These are phyloP conservation scores for Aspergillus viridinutans DNA, from an alignment of 2,329 filamentous ascomycete species.

Conservation along the genomic window DNA sequence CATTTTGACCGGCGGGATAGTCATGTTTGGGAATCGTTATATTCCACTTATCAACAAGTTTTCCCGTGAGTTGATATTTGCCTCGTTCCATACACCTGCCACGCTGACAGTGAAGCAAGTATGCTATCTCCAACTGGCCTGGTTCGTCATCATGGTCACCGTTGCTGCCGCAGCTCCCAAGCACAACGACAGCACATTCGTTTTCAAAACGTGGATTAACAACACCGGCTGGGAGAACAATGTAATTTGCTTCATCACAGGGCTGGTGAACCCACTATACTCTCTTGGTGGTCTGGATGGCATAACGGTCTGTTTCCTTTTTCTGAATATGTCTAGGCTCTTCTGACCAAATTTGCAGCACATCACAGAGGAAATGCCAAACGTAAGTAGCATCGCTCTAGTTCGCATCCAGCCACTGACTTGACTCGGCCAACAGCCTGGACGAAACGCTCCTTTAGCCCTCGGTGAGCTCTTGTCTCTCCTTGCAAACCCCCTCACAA, in stretches of 20 bases:
- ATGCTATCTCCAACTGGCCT: slow-evolving; percentile 46
- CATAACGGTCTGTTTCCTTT: slow-evolving; percentile 29
- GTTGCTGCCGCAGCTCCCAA: slow-evolving; percentile 46
- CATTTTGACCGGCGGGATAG: slow-evolving; percentile 40
- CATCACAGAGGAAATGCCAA: slow-evolving; percentile 51
- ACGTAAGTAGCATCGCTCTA: slow-evolving; percentile 30
- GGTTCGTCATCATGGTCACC: slow-evolving; percentile 46
- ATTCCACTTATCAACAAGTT: slow-evolving; percentile 44
- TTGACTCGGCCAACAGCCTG: slow-evolving; percentile 15
- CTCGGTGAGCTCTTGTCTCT: slow-evolving; percentile 15
- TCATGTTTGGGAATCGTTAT: slow-evolving; percentile 48
- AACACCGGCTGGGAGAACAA: slow-evolving; percentile 51
- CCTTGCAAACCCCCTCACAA: too few species aligned
- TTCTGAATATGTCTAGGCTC: neutral
- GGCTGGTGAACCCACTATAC: slow-evolving; percentile 48
- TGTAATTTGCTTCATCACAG: slow-evolving; percentile 49
- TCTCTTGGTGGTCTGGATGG: slow-evolving; percentile 47
- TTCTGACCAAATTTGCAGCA: slow-evolving; percentile 26
- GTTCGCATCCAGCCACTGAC: too few species aligned
- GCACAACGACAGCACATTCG: slow-evolving; percentile 46
- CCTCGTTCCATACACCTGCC: neutral
- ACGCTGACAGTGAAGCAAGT: slow-evolving; percentile 17
- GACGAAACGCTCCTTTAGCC: slow-evolving; percentile 29
- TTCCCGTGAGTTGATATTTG: slow-evolving; percentile 27
- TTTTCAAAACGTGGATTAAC: slow-evolving; percentile 52